Percentiles rank a stretch among this genome's conserved stretches.
Evolutionary conservation across 1,284 basidiomycete genomes (phyloP).

Genomic region (Fomitopsis pinicola): DNA sequence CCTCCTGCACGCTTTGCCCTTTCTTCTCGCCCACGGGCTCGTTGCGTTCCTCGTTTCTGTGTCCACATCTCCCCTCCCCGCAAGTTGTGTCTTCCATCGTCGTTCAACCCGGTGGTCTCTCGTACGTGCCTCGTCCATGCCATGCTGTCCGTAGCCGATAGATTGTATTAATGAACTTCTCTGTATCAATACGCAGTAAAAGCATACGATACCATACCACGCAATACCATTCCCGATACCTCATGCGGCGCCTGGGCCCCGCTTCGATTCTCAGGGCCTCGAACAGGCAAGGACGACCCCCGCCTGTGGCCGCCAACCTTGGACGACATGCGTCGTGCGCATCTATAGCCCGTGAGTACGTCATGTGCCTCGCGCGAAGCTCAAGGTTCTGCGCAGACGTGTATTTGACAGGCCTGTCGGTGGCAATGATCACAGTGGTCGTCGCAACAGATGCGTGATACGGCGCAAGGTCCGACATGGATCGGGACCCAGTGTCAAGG

Average conservation of each 20-base stretch:
- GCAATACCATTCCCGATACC: not conserved
- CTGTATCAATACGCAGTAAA: not conserved
- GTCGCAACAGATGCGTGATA: not conserved
- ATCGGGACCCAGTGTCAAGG: not conserved
- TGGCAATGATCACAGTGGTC: not conserved
- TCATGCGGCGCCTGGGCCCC: not conserved
- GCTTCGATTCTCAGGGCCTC: constrained; percentile 1
- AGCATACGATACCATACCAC: not conserved
- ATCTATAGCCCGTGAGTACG: not conserved
- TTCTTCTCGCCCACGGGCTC: not conserved
- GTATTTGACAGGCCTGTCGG: not conserved
- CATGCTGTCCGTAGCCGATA: constrained; percentile 5
- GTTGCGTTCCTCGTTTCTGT: not conserved
- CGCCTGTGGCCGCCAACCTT: not conserved
- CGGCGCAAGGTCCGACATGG: not conserved
- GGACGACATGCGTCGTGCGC: not conserved
- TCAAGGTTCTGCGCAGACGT: not conserved
- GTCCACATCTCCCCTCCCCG: constrained; percentile 2
- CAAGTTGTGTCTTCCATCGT: not conserved
- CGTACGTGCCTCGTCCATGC: constrained; percentile 5
- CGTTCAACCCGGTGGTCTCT: not conserved
- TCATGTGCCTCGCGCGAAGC: not conserved
- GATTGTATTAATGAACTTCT: constrained; percentile 4
- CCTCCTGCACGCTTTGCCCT: constrained; percentile 1
- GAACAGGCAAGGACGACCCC: not conserved